Conservation (phyloP, 331 rosid genomes). For the Quercus phellos region DNA sequence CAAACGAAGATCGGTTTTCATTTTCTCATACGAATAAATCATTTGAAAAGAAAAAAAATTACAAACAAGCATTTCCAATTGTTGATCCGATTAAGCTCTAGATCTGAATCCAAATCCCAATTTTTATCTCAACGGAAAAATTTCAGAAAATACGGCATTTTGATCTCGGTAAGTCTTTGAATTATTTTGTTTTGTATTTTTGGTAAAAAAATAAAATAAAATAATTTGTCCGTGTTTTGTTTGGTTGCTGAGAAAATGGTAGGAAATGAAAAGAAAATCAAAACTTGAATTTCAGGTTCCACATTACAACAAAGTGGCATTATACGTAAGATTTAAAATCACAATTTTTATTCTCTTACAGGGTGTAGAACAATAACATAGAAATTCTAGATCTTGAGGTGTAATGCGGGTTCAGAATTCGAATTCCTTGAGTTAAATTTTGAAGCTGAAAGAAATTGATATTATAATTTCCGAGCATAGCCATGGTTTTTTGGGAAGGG, state of each 20-base stretch:
- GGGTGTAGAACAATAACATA: slow-evolving; percentile 32
- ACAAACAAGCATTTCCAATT: slow-evolving; percentile 23
- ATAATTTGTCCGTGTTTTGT: not conserved
- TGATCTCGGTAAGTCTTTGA: slow-evolving; percentile 31
- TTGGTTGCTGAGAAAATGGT: slow-evolving; percentile 7
- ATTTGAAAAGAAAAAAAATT: slow-evolving; percentile 1
- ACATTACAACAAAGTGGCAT: not conserved
- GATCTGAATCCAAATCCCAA: slow-evolving; percentile 43
- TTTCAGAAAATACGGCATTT: slow-evolving; percentile 15
- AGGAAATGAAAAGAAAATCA: not conserved
- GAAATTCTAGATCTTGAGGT: slow-evolving; percentile 36
- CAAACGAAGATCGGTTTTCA: slow-evolving; percentile 22
- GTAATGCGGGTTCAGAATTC: slow-evolving; percentile 32
- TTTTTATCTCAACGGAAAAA: not conserved
- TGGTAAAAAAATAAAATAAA: too few species aligned
- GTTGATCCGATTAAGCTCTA: slow-evolving; percentile 23
- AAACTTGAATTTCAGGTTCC: not conserved
- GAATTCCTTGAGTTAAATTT: slow-evolving; percentile 10
- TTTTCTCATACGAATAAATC: not conserved
- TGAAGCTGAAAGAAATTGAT: not conserved
- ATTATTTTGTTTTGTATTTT: not conserved
- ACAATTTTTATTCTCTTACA: slow-evolving; percentile 25
- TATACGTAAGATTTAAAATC: not conserved
- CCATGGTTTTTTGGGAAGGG: slow-evolving; percentile 79
- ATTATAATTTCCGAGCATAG: not conserved